Evolutionary conservation across 345 rosid genomes (phyloP), one percentile per base, ranked within the genome.

Genomic region (Lumnitzera littorea): DNA sequence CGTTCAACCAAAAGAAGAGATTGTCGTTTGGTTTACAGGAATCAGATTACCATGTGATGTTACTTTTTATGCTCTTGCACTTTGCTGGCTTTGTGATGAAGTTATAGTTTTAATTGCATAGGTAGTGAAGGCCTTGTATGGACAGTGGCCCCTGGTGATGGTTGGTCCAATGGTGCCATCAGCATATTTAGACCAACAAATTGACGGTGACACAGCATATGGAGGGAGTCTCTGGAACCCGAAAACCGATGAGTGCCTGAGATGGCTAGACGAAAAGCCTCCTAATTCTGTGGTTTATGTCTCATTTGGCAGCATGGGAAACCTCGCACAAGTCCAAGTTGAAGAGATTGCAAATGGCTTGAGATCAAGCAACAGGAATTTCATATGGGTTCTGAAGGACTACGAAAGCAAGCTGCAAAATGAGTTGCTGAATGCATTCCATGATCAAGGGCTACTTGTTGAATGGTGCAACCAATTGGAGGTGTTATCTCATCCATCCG

Each of bases 241-340:
- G 43, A 46, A 53, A 7, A 23, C 46, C 52, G 69, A 72, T 10
- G 48, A 31, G 24, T 76, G 70, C 74, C 25, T 64, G 56, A 67
- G 52, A 65, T 82, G 84, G 83, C 76, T 78, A 24, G 72, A 67
- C 69, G 25, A 67, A 24, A 71, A 66, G 31, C 73, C 65, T 14
- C 58, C 58, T 23, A 56, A 24, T 11, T 75, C 81, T 12, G 80
- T 74, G 27, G 60, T 83, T 12, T 83, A 80, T 13, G 70, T 83
- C 24, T 83, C 83, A 2, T 83, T 83, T 20, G 88, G 88, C 50
- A 83, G 81, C 78, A 75, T 82, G 79, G 74, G 68, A 36, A 43
- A 56, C 29, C 58, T 72, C 53, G 61, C 71, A 16, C 56, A 63
- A 13, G 53, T 61, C 50, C 81, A 83, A 52, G 59, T 62, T 43